Conservation (phyloP, 78 protist species). For the Monosiga brevicollis region DNA sequence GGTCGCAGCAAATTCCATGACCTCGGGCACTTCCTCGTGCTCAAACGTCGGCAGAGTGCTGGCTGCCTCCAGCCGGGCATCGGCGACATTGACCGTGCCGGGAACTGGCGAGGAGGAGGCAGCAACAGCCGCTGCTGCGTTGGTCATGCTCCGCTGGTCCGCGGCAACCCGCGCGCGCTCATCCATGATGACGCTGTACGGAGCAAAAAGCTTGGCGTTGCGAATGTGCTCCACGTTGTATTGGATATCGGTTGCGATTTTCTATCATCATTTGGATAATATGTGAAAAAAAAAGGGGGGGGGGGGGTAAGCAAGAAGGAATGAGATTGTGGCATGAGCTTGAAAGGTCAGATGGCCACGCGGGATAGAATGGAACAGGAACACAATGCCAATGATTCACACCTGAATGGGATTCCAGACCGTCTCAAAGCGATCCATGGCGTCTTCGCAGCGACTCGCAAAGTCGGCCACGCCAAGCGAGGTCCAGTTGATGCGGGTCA, state of each 20-base stretch:
- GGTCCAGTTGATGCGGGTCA: slow-evolving; percentile 72
- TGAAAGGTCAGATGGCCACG: no score
- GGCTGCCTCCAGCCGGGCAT: neutral
- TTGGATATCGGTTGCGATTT: slow-evolving; percentile 4
- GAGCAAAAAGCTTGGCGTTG: neutral
- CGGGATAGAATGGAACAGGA: no score
- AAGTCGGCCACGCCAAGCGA: slow-evolving; percentile 63
- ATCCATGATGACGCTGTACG: slow-evolving; percentile 17
- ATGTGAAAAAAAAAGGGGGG: no score
- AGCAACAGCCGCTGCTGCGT: no score
- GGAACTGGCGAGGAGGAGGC: no score
- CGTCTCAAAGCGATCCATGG: slow-evolving; percentile 38
- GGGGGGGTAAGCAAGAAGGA: no score
- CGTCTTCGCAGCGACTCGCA: slow-evolving; percentile 20
- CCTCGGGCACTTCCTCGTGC: slow-evolving; percentile 1
- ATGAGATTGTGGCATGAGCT: no score
- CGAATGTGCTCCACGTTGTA: neutral
- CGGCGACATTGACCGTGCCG: neutral
- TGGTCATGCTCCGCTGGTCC: no score
- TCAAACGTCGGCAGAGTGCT: neutral
- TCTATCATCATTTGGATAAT: no score
- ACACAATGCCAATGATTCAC: no score
- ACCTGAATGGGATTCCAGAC: slow-evolving; percentile 27
- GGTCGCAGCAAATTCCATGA: neutral
- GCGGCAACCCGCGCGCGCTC: slow-evolving; percentile 30